Conservation (phyloP, 192 early-diverging fungal genomes). For the Geosiphon pyriformis region DNA sequence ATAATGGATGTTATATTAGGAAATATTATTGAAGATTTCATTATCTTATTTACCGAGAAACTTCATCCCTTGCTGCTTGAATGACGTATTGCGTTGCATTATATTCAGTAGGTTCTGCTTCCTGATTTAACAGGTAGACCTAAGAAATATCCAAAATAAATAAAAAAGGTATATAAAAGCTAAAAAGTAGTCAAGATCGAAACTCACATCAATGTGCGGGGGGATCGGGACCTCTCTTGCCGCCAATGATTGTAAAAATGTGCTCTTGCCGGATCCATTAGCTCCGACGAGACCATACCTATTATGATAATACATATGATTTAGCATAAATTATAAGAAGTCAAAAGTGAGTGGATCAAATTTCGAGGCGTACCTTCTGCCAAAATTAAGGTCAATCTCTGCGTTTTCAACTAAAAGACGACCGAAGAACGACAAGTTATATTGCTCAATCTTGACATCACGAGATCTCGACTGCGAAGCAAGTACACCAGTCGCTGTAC, state of each 20-base stretch:
- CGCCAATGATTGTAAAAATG: constrained; percentile 89
- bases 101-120: constrained; percentile 90
- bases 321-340: too few species aligned
- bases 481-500: constrained; percentile 87
- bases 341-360: not conserved
- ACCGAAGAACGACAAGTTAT: constrained; percentile 89
- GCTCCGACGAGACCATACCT: constrained; percentile 88
- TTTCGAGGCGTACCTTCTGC: constrained; percentile 59
- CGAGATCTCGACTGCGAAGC: constrained; percentile 85
- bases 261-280: constrained; percentile 94
- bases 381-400: constrained; percentile 96
- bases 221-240: constrained; percentile 93
- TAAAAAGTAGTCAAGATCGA: too few species aligned
- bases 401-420: constrained; percentile 92
- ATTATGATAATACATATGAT: not conserved
- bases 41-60: constrained; percentile 53
- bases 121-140: constrained; percentile 92
- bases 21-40: not conserved
- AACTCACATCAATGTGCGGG: constrained; percentile 84
- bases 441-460: constrained; percentile 95
- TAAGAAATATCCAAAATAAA: constrained; percentile 21
- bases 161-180: not conserved
- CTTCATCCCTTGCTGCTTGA: constrained; percentile 80
- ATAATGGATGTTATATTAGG: not conserved
- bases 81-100: constrained; percentile 91